Evolutionary conservation across 192 early-diverging fungal genomes (phyloP).

Genomic region (Umbelopsis sp.): DNA sequence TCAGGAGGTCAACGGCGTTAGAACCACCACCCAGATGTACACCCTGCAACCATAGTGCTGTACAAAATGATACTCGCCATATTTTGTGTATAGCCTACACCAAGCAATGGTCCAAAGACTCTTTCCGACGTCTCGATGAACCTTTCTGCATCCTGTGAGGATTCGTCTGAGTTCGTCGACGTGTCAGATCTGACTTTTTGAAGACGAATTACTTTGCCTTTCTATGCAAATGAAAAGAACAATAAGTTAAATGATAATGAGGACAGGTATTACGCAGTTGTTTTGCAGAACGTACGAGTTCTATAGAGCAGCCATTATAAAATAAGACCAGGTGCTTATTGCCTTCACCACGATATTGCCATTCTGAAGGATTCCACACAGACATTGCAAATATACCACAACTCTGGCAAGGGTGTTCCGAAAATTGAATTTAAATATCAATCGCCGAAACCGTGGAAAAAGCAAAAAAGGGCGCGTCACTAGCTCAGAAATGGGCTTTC

Average conservation of each 20-base stretch:
- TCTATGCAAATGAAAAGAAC: background rate
- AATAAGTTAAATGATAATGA: background rate
- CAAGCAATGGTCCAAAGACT: background rate
- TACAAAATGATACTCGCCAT: background rate
- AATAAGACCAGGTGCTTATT: constrained; percentile 62
- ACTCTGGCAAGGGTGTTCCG: constrained; percentile 1
- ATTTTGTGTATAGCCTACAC: background rate
- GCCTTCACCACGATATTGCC: constrained; percentile 69
- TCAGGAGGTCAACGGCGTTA: background rate
- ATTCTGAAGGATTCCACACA: constrained; percentile 35
- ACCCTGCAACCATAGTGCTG: too few relatives aligned
- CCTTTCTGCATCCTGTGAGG: background rate
- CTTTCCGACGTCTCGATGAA: background rate
- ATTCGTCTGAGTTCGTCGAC: background rate
- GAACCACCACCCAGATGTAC: too few relatives aligned
- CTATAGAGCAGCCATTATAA: constrained; percentile 44
- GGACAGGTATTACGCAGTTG: background rate
- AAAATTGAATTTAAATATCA: background rate
- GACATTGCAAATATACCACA: constrained; percentile 21
- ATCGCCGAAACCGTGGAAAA: background rate
- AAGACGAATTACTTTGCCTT: background rate
- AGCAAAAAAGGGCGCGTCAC: constrained; percentile 39
- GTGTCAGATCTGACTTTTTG: background rate
- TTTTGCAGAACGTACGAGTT: constrained; percentile 12
- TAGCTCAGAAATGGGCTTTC: constrained; percentile 16